Conservation (phyloP, 257 asterid species). For the Thymus mandschuricus region DNA sequence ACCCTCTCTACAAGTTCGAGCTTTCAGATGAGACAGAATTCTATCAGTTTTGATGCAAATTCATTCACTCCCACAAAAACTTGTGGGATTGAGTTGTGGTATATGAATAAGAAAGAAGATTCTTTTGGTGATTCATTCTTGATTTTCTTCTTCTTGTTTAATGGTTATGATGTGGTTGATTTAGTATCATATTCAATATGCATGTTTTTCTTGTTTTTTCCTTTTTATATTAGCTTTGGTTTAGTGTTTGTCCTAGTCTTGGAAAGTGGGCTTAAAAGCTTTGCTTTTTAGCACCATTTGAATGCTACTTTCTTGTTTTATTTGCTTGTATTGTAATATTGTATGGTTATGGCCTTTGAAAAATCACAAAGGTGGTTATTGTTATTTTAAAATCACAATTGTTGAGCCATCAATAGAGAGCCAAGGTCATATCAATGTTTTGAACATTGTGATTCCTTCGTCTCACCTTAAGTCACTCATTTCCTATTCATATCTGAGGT, state of each 20-base stretch:
- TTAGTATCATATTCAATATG: too few relatives aligned
- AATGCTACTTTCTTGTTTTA: conserved; percentile 3
- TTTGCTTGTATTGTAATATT: background rate
- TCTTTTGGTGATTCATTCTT: too few relatives aligned
- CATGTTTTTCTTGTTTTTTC: too few relatives aligned
- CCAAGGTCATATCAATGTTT: too few relatives aligned
- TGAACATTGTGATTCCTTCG: too few relatives aligned
- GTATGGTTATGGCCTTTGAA: background rate
- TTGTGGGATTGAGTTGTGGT: conserved; percentile 15
- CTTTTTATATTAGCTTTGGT: background rate
- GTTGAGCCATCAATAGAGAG: background rate
- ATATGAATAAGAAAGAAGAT: background rate
- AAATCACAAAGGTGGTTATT: background rate
- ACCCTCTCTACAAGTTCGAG: too few relatives aligned
- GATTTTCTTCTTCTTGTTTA: too few relatives aligned
- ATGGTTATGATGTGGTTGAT: too few relatives aligned
- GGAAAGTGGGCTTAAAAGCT: background rate
- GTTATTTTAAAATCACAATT: background rate
- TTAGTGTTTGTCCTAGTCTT: conserved; percentile 2
- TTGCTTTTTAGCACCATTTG: background rate
- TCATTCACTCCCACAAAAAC: background rate
- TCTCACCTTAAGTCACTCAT: too few relatives aligned
- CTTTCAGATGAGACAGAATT: too few relatives aligned
- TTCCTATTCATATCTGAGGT: too few relatives aligned
- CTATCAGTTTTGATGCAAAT: conserved; percentile 17